Base-by-base conservation (phyloP, 192 early-diverging fungal species). In the Coemansia sp. region DNA sequence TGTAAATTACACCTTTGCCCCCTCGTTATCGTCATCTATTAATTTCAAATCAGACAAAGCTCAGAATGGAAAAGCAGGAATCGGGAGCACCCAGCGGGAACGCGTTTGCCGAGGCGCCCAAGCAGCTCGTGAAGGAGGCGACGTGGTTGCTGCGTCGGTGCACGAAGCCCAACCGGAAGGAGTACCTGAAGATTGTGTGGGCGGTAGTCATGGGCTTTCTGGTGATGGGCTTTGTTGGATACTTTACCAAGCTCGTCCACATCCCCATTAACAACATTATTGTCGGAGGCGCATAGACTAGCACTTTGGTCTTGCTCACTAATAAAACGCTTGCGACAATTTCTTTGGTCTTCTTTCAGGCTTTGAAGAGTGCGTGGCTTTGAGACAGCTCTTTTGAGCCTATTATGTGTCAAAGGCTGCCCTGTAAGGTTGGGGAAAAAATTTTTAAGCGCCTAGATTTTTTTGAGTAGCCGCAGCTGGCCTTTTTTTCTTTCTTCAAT, bases 211-310 rank as follows among this genome's bases (percentile, higher is more conserved):
- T 97, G 82, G 96, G 96, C 8, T 98, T 98, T 71, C 76, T 95
- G 66, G 88, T 95, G 38, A 94, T 98, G 88, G 96, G 96, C 70
- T 94, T 93, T 76, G 91, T 98, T 75, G 96, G 96, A 31, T 98
- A 94, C 74, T 90, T 98, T 83, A 94, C 97, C 74, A 99, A 99
- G 87, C 87, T 99, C 73, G 94, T 99, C 64, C 97, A 99, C 83
- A 99, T 99, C 84, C 97, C 97, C 61, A 98, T 99, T 87, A 98
- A 98, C 90, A 97, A 98, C 87, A 97, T 99, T 77, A 93, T 99
- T 72, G 97, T 99, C 34, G 79, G 79, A 42, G 79, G 79, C 21
- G 79, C 79, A 38, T 81, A 75, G 50, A 3, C 14, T 11, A 13
- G n/a, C 10, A 13, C 9, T 31, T 20, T 23, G 16, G 3, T 50